Percentiles rank a stretch among this genome's conserved stretches.
Conservation (phyloP, 306 rosid species). For the Rosa multiflora region DNA sequence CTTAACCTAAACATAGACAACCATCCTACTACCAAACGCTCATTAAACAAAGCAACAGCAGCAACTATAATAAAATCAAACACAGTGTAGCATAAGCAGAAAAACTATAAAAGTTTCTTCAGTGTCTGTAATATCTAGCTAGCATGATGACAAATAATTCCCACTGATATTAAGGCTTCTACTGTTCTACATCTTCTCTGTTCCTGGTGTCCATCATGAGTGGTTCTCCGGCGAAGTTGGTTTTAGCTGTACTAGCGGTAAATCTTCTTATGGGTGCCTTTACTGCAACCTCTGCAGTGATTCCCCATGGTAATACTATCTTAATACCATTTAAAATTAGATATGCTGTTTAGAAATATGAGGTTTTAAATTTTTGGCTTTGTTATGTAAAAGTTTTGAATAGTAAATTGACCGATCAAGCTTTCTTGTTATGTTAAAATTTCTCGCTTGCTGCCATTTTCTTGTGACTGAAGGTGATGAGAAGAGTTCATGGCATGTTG, state of each 20-base stretch:
- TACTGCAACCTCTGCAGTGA: not conserved
- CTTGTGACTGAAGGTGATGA: not conserved
- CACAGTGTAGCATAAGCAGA: not conserved
- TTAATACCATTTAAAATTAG: not conserved
- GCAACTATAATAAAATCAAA: not conserved
- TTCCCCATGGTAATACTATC: conserved; percentile 4
- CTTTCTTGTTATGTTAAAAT: not conserved
- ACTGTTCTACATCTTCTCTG: not conserved
- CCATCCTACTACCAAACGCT: not conserved
- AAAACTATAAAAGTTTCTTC: not conserved
- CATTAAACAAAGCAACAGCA: not conserved
- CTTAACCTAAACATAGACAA: not conserved
- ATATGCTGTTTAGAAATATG: not conserved
- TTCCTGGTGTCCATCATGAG: conserved; percentile 4
- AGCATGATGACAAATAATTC: not conserved
- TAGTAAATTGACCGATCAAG: not conserved
- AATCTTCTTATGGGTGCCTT: conserved; percentile 5
- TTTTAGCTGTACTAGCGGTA: not conserved
- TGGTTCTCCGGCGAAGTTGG: conserved; percentile 11
- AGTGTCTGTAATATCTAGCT: not conserved
- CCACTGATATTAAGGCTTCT: not conserved
- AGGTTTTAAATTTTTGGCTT: not conserved
- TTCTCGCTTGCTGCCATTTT: not conserved
- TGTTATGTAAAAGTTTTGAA: not conserved
- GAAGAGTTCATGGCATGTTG: conserved; percentile 4